Evolutionary conservation across 2,329 filamentous ascomycete species (phyloP), one percentile per base, ranked within the genome.

Genomic region (Plectosphaerella sp.): DNA sequence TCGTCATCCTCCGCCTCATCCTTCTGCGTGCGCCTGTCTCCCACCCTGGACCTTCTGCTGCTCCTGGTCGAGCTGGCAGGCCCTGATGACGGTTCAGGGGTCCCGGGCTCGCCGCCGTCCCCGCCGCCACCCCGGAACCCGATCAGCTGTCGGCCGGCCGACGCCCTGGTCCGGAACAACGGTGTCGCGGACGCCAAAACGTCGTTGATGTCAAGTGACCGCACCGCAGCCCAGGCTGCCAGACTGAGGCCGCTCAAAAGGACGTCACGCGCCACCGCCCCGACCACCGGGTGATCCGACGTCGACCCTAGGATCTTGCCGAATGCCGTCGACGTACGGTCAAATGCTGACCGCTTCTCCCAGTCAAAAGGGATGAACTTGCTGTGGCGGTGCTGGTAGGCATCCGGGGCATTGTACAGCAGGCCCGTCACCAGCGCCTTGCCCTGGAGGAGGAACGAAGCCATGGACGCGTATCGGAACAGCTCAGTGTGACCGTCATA

Each of bases 231-330:
- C 82, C 82, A 86, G 2, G 78, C 52, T 1, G 80, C 74, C n/a
- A 84, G 63, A 52, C 75, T 78, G 14, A 80, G 53, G 2, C 72
- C 70, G 20, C 76, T 80, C 36, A 84, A 68, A 14, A 87, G 61
- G 2, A 83, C 82, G 63, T 87, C 84, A 65, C 76, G 77, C 6
- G 77, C 79, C 0, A 78, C 77, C 16, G 74, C 77, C 18, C 76
- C 76, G 28, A 86, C 76, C 20, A 76, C 77, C 1, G 83, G 82
- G 60, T 87, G 80, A 49, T 79, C 78, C 53, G 71, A 72, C 48
- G 80, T 71, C 1, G 78, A 75, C 41, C 72, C 75, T 24, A 78
- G 69, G 12, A 80, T 65, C 61, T 70, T 74, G 46, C 67, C 70
- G 14, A 77, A 51, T 3, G 76, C 73, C 22, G 67, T 76, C 12